Percentiles rank a stretch among this genome's conserved stretches.
These are phyloP conservation scores for Solanum neorickii DNA, from an alignment of 257 asterid species.

Conservation along the genomic window DNA sequence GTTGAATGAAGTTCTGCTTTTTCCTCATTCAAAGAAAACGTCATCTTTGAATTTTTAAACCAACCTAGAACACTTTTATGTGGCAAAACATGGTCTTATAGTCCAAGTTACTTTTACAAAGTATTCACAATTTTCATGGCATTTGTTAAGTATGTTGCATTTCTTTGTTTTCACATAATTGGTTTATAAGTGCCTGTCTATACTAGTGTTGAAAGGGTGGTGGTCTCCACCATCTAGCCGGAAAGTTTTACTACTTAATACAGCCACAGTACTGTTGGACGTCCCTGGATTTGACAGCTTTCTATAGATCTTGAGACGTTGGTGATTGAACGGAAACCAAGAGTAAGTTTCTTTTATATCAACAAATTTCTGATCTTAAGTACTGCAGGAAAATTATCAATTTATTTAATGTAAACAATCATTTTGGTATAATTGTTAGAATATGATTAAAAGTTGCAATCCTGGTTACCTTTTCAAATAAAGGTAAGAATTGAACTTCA, in stretches of 20 bases:
- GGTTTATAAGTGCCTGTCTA: background rate
- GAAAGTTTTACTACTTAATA: too few relatives aligned
- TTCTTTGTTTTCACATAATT: background rate
- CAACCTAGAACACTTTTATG: background rate
- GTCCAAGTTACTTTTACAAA: background rate
- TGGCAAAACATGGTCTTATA: background rate
- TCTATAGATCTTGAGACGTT: background rate
- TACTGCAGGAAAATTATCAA: background rate
- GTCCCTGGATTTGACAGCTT: background rate
- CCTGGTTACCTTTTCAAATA: background rate
- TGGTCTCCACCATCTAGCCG: background rate
- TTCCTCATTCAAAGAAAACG: background rate
- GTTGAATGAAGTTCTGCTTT: background rate
- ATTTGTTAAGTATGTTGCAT: background rate
- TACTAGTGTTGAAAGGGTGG: background rate
- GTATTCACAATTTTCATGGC: background rate
- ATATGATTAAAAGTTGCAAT: background rate
- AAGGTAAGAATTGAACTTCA: background rate
- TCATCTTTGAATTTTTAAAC: background rate
- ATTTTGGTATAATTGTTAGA: background rate
- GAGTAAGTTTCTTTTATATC: background rate
- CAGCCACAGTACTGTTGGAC: background rate
- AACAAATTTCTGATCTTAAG: background rate
- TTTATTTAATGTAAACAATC: background rate
- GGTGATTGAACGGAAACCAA: background rate